Evolutionary conservation across 1,284 basidiomycete genomes (phyloP), one percentile per base, ranked within the genome.

Genomic region (Ustilago crameri): DNA sequence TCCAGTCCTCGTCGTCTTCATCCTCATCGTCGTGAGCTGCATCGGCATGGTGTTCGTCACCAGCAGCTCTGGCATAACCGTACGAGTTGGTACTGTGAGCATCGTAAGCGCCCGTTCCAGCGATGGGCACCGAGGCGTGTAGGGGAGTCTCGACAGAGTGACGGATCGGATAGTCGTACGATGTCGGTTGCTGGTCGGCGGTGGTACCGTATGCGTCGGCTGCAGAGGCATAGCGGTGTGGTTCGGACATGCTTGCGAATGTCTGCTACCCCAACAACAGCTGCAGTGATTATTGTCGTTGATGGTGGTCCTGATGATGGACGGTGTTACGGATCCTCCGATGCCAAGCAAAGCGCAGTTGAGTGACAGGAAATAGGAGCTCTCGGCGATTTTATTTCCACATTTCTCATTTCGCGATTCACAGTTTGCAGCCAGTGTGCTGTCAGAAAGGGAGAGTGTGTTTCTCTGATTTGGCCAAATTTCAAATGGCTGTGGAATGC

Each of bases 1-100:
- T 79, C 78, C 78, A 80, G 40, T 77, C 73, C 18, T 77, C 60
- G 12, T 75, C 76, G 3, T 70, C 66, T 4, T 71, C 54, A 5
- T 76, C 74, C 1, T 69, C 74, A 0, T 72, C 74, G 4, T 69
- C 69, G 1, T 73, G 52, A 17, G 49, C 55, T n/a, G 67, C 60
- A n/a, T 69, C 18, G 12, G 37, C 37, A 38, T 38, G 23, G 23
- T 59, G 47, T 5, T 65, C 58, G 3, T 68, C 50, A 20, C 37
- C 50, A 12, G 48, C 57, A 10, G 60, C 56, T 10, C 26, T 45
- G n/a, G 64, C 61, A 34, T 74, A 74, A 12, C 54, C 61, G 32
- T 69, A 44, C 10, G 66, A 54, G 27, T 69, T 61, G 65, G 62
- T 56, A 2, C 45, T 44, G 32, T 43, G 46, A 8, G 57, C 30